Conservation (phyloP, 257 asterid genomes). For the Dorcoceras hygrometricum region DNA sequence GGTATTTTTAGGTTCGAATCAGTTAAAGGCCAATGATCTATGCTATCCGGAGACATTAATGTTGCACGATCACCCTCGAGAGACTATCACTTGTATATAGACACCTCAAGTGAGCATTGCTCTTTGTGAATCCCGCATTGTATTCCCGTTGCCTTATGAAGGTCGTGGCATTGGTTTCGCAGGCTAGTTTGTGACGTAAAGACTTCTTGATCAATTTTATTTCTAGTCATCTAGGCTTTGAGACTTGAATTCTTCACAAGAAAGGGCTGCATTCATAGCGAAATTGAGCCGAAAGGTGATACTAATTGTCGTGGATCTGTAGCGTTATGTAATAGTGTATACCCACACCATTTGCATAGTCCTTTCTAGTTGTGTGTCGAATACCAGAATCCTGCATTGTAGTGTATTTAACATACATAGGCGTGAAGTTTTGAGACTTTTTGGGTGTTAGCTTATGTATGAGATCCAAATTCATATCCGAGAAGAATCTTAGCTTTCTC, state of each 20-base stretch:
- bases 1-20: constrained; percentile 37
- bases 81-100: constrained; percentile 54
- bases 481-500: neutral
- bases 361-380: neutral
- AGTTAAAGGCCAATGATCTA: constrained; percentile 31
- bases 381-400: neutral
- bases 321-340: neutral
- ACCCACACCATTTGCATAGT: neutral
- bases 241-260: neutral
- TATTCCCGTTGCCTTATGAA: neutral
- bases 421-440: neutral
- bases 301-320: neutral
- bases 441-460: neutral
- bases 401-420: neutral
- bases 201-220: neutral
- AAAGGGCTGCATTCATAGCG: neutral
- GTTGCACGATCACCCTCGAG: constrained; percentile 43
- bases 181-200: neutral
- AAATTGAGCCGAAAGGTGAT: neutral
- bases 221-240: neutral
- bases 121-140: neutral
- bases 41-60: constrained; percentile 40
- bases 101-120: constrained; percentile 1
- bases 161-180: neutral
- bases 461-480: neutral